These are phyloP conservation scores for Pythium myriotylum DNA, from an alignment of 352 stramenopile species.

Conservation along the genomic window DNA sequence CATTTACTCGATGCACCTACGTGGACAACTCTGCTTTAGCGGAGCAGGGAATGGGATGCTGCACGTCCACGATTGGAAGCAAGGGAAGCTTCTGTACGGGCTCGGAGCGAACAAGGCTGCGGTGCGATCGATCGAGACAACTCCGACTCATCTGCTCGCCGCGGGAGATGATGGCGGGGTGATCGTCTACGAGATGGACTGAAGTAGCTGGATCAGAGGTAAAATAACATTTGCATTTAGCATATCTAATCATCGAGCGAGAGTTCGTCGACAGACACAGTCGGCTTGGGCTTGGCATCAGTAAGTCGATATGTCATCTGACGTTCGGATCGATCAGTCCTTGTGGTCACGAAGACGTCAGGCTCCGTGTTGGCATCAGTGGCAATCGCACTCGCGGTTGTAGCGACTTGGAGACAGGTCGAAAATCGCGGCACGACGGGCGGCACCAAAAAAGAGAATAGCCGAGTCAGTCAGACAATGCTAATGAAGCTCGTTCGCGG, in stretches of 20 bases:
- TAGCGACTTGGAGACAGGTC: no score
- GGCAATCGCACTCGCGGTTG: no score
- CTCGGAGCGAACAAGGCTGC: constrained; percentile 85
- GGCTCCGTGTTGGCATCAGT: no score
- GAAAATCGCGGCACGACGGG: no score
- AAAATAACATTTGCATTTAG: neutral
- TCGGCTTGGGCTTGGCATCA: neutral
- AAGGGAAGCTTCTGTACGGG: constrained; percentile 73
- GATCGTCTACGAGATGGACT: constrained; percentile 77
- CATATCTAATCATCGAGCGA: constrained; percentile 20
- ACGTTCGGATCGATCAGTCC: no score
- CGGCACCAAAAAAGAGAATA: no score
- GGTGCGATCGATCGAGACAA: constrained; percentile 69
- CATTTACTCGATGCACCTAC: constrained; percentile 82
- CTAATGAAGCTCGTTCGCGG: no score
- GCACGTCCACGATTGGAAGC: constrained; percentile 77
- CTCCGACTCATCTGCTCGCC: constrained; percentile 54
- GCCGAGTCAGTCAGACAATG: no score
- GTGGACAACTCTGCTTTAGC: constrained; percentile 73
- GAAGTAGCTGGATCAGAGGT: constrained; percentile 7
- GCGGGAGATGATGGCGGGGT: constrained; percentile 84
- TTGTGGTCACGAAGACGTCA: no score
- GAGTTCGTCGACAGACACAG: constrained; percentile 19
- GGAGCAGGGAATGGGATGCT: constrained; percentile 86
- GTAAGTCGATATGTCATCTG: no score